A percentile compares a stretch with the other conserved stretches of the same genome.
Conservation (phyloP, 2,329 filamentous ascomycete genomes). For the Pyrenophora tritici-repentis region DNA sequence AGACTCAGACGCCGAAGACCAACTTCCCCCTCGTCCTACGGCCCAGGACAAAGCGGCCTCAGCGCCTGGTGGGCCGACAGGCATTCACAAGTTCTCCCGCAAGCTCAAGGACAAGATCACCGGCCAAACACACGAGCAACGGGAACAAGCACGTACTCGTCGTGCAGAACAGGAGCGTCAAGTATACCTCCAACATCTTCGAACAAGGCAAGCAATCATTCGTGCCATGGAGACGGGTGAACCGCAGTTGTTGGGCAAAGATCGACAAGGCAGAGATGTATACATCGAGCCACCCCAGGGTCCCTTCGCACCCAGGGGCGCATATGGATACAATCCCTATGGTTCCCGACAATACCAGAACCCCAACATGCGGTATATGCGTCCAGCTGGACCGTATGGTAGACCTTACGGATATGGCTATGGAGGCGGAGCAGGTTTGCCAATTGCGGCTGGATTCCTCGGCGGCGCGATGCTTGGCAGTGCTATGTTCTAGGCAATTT, state of each 20-base stretch:
- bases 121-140: constrained; percentile 60
- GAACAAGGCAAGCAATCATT: constrained; percentile 57
- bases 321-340: constrained; percentile 55
- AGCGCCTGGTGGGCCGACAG: constrained; percentile 30
- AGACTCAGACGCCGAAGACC: constrained; percentile 39
- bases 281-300: constrained; percentile 62
- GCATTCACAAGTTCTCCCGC: constrained; percentile 56
- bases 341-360: constrained; percentile 52
- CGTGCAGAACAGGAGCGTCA: constrained; percentile 58
- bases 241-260: constrained; percentile 61
- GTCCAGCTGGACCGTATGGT: constrained; percentile 56
- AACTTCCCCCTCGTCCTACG: constrained; percentile 17
- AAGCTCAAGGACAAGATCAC: constrained; percentile 66
- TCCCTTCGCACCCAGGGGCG: constrained; percentile 29
- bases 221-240: constrained; percentile 59
- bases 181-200: constrained; percentile 59
- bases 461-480: constrained; percentile 44
- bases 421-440: constrained; percentile 46
- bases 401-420: constrained; percentile 46
- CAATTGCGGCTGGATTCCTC: constrained; percentile 42
- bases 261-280: constrained; percentile 59
- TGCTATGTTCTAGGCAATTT: constrained; percentile 25
- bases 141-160: constrained; percentile 52
- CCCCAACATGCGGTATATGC: constrained; percentile 55
- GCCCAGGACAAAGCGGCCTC: constrained; percentile 10